phyloP scores from a whole-genome alignment of 129 eudicot species.

The Helichrysum umbraculigerum region DNA sequence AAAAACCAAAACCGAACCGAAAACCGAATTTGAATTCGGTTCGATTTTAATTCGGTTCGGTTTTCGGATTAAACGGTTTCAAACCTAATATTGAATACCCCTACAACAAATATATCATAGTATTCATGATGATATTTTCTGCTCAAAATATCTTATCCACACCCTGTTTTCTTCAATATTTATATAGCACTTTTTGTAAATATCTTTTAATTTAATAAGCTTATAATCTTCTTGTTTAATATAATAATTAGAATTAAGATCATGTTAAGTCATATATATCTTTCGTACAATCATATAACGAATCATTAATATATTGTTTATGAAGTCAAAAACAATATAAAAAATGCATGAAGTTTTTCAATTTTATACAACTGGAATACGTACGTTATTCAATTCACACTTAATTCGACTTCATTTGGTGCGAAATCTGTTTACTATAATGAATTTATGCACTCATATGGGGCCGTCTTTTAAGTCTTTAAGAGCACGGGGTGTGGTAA shows the following conservation, averaged over 20 bases:
- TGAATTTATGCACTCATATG: too few species aligned
- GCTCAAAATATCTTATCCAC: conserved; percentile 26
- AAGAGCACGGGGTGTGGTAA: too few species aligned
- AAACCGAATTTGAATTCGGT: too few species aligned
- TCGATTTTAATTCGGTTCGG: too few species aligned
- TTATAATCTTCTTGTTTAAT: neutral
- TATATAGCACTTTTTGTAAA: conserved; percentile 32
- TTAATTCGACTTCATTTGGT: too few species aligned
- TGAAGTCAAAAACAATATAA: conserved; percentile 10
- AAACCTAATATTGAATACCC: too few species aligned
- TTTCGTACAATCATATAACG: neutral
- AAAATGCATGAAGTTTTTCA: neutral
- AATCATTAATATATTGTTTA: neutral
- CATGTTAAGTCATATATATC: neutral
- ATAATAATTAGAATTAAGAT: conserved; percentile 4
- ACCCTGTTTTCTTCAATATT: conserved; percentile 30
- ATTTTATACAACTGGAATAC: too few species aligned
- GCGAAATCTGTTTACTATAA: too few species aligned
- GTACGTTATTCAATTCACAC: too few species aligned
- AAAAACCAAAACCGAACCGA: too few species aligned
- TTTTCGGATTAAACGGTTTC: too few species aligned
- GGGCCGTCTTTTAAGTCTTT: too few species aligned
- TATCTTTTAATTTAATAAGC: conserved; percentile 1
- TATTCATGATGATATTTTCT: conserved; percentile 17
- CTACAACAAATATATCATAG: conserved; percentile 10